phyloP scores from a whole-genome alignment of 768 basidiomycete genomes.

The Pleurotus salmoneostramineus region DNA sequence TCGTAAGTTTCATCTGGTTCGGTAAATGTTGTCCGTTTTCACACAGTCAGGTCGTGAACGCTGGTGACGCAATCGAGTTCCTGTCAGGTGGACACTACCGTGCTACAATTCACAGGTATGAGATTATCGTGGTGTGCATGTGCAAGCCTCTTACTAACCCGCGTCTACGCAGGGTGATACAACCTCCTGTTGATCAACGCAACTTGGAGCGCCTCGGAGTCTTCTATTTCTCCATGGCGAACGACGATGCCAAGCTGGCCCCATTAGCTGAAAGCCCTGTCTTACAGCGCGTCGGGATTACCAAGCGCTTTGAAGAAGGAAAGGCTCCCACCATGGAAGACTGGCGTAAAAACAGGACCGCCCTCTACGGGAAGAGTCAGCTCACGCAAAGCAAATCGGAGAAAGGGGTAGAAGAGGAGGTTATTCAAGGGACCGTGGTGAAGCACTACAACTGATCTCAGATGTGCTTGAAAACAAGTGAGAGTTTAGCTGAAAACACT shows the following conservation, averaged over 20 bases:
- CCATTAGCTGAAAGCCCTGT: slow-evolving; percentile 39
- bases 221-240: slow-evolving; percentile 41
- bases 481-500: background rate
- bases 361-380: slow-evolving; percentile 35
- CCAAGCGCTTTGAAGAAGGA: slow-evolving; percentile 25
- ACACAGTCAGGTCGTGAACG: slow-evolving; percentile 33
- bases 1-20: slow-evolving; percentile 27
- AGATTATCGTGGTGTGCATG: background rate
- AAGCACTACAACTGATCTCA: slow-evolving; percentile 41
- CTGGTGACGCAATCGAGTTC: slow-evolving; percentile 45
- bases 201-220: slow-evolving; percentile 38
- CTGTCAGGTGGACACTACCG: slow-evolving; percentile 44
- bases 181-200: slow-evolving; percentile 44
- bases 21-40: background rate
- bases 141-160: background rate
- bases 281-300: slow-evolving; percentile 31
- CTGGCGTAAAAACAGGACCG: slow-evolving; percentile 35
- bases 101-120: slow-evolving; percentile 39
- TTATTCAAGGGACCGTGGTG: slow-evolving; percentile 39
- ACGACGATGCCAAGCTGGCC: slow-evolving; percentile 38
- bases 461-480: background rate
- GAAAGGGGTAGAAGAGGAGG: slow-evolving; percentile 40
- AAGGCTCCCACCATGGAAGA: slow-evolving; percentile 37
- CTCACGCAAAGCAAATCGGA: slow-evolving; percentile 24
- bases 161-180: slow-evolving; percentile 30